phyloP scores from a whole-genome alignment of 2,329 filamentous ascomycete genomes.

The Fusarium protoensiforme region DNA sequence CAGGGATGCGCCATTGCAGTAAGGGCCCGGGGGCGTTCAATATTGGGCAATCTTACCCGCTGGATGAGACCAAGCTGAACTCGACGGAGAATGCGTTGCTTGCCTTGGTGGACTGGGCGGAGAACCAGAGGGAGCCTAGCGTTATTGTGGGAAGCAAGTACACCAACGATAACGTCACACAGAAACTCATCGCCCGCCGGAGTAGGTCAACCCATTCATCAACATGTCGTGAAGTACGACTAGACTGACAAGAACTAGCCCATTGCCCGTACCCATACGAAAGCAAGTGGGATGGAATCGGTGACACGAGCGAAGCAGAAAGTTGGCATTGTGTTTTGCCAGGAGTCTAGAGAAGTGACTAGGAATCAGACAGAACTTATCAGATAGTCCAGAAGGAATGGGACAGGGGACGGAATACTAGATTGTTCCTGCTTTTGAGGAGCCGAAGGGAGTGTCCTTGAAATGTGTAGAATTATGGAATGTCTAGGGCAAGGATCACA shows the following conservation, averaged over 20 bases:
- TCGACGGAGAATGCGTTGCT: not conserved
- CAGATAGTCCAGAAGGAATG: too few species aligned
- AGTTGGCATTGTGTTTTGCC: not conserved
- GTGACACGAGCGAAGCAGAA: not conserved
- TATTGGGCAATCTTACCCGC: not conserved
- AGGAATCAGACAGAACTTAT: too few species aligned
- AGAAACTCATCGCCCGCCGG: not conserved
- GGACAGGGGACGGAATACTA: too few species aligned
- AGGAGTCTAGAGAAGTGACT: too few species aligned
- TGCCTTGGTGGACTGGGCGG: not conserved
- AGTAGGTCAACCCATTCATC: not conserved
- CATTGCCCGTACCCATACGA: not conserved
- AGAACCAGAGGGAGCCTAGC: not conserved
- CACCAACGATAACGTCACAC: not conserved
- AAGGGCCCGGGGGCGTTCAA: not conserved
- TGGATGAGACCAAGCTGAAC: not conserved
- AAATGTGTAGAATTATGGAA: too few species aligned
- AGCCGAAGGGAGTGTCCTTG: too few species aligned
- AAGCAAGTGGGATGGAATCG: not conserved
- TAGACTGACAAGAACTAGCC: not conserved
- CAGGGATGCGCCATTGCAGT: not conserved
- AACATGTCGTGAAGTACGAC: not conserved
- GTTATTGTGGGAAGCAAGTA: not conserved
- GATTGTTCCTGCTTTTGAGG: too few species aligned
- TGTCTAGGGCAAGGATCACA: too few species aligned